phyloP scores from a whole-genome alignment of 768 basidiomycete species.

The Auriscalpium microsporum region DNA sequence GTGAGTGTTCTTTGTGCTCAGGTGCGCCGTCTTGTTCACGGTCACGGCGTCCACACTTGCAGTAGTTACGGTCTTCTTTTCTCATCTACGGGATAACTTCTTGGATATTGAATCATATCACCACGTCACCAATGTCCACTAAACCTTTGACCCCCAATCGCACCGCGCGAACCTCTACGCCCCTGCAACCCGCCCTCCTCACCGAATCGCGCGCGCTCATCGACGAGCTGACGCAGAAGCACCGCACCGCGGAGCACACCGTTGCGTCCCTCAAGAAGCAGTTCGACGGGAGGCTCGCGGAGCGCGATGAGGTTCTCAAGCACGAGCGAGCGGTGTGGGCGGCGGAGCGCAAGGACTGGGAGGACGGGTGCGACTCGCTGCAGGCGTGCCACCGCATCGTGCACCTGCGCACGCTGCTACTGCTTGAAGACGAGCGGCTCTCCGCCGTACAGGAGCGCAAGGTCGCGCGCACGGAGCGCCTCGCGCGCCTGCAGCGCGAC shows the following conservation, averaged over 20 bases:
- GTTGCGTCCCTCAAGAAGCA: slow-evolving; percentile 47
- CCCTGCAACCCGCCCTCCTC: no score
- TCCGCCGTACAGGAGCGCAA: slow-evolving; percentile 49
- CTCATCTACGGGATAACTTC: no score
- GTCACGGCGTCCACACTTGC: no score
- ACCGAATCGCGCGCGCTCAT: slow-evolving; percentile 25
- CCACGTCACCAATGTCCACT: no score
- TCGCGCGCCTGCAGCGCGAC: slow-evolving; percentile 55
- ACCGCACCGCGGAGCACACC: slow-evolving; percentile 53
- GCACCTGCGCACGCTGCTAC: slow-evolving; percentile 47
- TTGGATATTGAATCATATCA: no score
- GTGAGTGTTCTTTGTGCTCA: no score
- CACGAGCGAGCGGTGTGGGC: slow-evolving; percentile 43
- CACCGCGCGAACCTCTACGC: no score
- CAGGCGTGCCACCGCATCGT: slow-evolving; percentile 56
- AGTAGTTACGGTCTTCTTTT: no score
- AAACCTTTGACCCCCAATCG: no score
- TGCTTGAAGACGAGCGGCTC: slow-evolving; percentile 45
- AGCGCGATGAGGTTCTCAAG: slow-evolving; percentile 34
- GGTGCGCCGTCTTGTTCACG: no score
- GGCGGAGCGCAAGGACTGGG: slow-evolving; percentile 50
- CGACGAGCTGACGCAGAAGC: slow-evolving; percentile 63
- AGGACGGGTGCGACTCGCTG: slow-evolving; percentile 52
- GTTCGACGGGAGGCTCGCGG: slow-evolving; percentile 31
- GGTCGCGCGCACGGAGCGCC: slow-evolving; percentile 43